phyloP scores from a whole-genome alignment of 345 rosid species.

The Eucalyptus grandis region DNA sequence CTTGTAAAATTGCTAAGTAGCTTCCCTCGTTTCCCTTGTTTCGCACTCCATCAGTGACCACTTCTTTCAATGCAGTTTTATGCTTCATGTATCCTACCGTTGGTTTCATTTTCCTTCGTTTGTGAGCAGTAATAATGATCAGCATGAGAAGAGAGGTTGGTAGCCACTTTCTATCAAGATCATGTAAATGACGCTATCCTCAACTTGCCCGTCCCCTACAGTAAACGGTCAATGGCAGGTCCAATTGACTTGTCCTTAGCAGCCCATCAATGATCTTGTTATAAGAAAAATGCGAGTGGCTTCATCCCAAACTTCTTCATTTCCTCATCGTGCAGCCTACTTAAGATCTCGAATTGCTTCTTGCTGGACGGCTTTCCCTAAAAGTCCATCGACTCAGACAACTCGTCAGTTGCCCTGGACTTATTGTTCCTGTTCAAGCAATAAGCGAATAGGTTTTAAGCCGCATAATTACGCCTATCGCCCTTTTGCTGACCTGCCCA shows the following conservation, averaged over 20 bases:
- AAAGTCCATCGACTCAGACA: conserved; percentile 27
- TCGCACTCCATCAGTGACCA: background rate
- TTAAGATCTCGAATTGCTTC: conserved; percentile 42
- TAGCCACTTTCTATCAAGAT: no score
- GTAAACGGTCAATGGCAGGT: no score
- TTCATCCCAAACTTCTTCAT: conserved; percentile 69
- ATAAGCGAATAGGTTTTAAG: conserved; percentile 78
- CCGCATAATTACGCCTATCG: conserved; percentile 42
- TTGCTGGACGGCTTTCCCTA: no score
- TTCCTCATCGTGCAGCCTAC: conserved; percentile 82
- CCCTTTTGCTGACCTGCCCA: conserved; percentile 95
- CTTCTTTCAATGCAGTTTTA: background rate
- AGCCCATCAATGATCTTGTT: conserved; percentile 72
- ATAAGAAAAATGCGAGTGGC: conserved; percentile 54
- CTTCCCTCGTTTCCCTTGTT: background rate
- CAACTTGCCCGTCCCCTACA: conserved; percentile 5
- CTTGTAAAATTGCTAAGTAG: background rate
- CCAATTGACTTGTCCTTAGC: conserved; percentile 4
- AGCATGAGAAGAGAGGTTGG: no score
- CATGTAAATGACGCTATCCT: no score
- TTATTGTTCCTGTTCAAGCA: conserved; percentile 52
- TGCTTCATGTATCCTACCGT: background rate
- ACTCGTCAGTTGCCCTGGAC: conserved; percentile 69
- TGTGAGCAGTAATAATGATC: background rate
- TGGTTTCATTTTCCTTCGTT: background rate